Base-by-base conservation (phyloP, 805 yeast genomes). In the Cyberlindnera samutprakarnensis region DNA sequence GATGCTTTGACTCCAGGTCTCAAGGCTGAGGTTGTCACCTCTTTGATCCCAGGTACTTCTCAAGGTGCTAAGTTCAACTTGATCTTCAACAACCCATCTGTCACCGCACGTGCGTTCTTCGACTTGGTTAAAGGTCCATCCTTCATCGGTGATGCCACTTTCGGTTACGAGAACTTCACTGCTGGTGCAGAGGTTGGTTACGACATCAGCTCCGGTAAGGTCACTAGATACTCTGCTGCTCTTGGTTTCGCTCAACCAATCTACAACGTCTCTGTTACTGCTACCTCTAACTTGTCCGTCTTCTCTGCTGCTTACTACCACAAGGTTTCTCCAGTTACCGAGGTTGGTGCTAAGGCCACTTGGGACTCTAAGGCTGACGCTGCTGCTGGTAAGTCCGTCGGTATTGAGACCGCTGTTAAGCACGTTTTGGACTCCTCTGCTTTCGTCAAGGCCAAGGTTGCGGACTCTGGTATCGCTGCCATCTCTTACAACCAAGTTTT, bases 121-220 rank as follows among this genome's bases (percentile, higher is more conserved):
- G 96, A 92, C 66, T 70, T 90, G 58, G 72, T 88, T 61, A 88
- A 90, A 74, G 95, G 95, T 51, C 96, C 97, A 51, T 71, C 82
- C 49, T 92, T 94, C 63, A 78, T 85, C 49, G 96, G 96, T 66
- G 96, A 92, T 66, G 73, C 86, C 59, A 78, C 95, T 44, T 75
- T 88, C 54, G 94, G 95, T 56, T 94, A 85, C 68, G 95, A 87
- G 53, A 96, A 96, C 53, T 80, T 87, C 75, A 78, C 94, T 49
- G 90, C 90, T 51, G 98, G 98, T 68, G 94, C 88, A 49, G 95
- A 92, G 70, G 77, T 90, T 59, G 92, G 95, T 53, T 92, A 92
- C 73, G 97, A 92, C 69, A 85, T 92, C 58, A 72, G 84, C 51
- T 73, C 83, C 49, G 97, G 96, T 57, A 74, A 85, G 64, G 79